Evolutionary conservation across 2,329 filamentous ascomycete species (phyloP), one percentile per base, ranked within the genome.

Genomic region (Eutypa lata): DNA sequence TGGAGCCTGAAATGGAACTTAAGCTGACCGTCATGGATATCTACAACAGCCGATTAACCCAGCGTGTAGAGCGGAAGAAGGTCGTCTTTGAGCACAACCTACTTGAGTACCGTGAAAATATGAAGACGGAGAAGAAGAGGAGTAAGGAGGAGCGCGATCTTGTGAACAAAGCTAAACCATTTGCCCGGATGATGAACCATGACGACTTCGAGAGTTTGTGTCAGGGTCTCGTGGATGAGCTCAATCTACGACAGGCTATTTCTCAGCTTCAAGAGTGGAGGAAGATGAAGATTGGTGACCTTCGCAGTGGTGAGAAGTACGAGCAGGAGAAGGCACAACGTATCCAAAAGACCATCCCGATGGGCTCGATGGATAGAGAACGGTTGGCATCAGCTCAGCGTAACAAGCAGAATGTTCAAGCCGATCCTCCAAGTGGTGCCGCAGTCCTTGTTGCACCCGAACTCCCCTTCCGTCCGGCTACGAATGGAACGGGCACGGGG

Each of bases 21-120:
- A 99, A 99, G 78, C 85, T 97, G 74, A 96, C 91, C 0, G 91
- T 99, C 19, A 97, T 99, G 86, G 91, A 96, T 60, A 96, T 99
- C 48, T 99, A 99, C 77, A 99, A 99, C 67, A 88, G 89, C 53
- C 86, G 92, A 4, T 76, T 99, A 18, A 96, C 92, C 2, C 89
- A 92, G 53, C 86, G 94, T 60, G 93, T 93, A 7, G 93, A 97
- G 65, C 83, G 94, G 45, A 99, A 99, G 73, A 95, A 94, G 74
- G 89, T 97, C 48, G 89, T 99, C 6, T 97, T 99, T 64, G 92
- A 97, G 67, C 94, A 99, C 71, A 89, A 89, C 55, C 78, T 99
- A 26, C 78, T 99, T 3, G 93, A 99, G 52, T 99, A 99, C 66
- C 82, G 91, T 57, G 95, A 96, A 70, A 96, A 96, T 68, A 88